phyloP scores from a whole-genome alignment of 1,139 yeast species.

The Yamadazyma songkhlaensis region DNA sequence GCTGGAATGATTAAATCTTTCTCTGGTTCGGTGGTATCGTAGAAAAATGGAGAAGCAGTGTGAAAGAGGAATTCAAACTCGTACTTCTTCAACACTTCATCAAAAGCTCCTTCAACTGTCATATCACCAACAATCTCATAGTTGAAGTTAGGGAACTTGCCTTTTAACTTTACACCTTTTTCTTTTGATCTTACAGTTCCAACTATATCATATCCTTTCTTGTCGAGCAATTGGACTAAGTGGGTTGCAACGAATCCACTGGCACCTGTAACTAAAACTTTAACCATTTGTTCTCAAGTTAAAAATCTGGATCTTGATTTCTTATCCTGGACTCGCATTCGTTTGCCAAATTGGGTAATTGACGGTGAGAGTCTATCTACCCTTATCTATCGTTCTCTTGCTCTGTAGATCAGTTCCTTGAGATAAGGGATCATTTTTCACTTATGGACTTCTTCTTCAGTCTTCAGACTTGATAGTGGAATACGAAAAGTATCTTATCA shows the following conservation, averaged over 20 bases:
- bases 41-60: constrained; percentile 34
- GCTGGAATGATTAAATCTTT: constrained; percentile 40
- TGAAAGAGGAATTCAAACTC: constrained; percentile 29
- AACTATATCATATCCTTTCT: constrained; percentile 49
- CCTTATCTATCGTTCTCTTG: too few species aligned
- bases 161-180: constrained; percentile 47
- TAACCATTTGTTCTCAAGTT: constrained; percentile 5
- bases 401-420: too few species aligned
- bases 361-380: too few species aligned
- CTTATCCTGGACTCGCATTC: too few species aligned
- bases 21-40: constrained; percentile 36
- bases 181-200: constrained; percentile 60
- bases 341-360: too few species aligned
- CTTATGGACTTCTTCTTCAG: too few species aligned
- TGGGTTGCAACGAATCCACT: constrained; percentile 61
- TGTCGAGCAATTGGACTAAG: constrained; percentile 30
- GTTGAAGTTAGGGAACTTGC: constrained; percentile 24
- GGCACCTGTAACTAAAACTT: constrained; percentile 55
- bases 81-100: constrained; percentile 27
- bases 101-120: constrained; percentile 30
- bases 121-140: constrained; percentile 39
- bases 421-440: too few species aligned
- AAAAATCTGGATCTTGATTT: too few species aligned
- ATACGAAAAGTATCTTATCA: too few species aligned
- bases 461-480: too few species aligned